Evolutionary conservation across 164 flowering plant genomes (phyloP).

Genomic region (Berberis vulgaris): DNA sequence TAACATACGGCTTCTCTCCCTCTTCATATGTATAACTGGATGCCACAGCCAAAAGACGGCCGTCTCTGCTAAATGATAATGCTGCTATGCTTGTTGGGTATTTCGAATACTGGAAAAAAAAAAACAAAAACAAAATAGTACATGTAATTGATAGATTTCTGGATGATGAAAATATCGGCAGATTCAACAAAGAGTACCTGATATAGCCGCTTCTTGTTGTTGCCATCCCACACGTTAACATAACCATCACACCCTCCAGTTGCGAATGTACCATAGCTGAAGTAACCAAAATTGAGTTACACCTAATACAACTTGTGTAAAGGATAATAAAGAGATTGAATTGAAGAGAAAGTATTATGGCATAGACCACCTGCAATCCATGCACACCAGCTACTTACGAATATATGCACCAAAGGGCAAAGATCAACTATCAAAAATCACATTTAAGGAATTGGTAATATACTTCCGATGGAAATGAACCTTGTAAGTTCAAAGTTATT

Average conservation of each 20-base stretch:
- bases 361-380: too few species aligned
- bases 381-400: too few species aligned
- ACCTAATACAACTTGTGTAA: not conserved
- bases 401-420: too few species aligned
- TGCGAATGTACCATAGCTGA: constrained; percentile 34
- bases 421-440: too few species aligned
- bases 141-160: not conserved
- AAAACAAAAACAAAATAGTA: not conserved
- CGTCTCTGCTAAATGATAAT: constrained; percentile 88
- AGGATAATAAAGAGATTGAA: too few species aligned
- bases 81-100: constrained; percentile 91
- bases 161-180: not conserved
- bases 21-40: constrained; percentile 93
- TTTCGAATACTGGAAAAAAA: constrained; percentile 49
- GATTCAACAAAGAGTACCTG: constrained; percentile 38
- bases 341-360: too few species aligned
- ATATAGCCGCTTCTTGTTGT: constrained; percentile 89
- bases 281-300: not conserved
- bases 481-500: too few species aligned
- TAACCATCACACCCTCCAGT: constrained; percentile 97
- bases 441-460: too few species aligned
- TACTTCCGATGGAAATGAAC: too few species aligned
- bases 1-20: constrained; percentile 74
- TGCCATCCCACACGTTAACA: constrained; percentile 93
- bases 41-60: constrained; percentile 81